phyloP scores from a whole-genome alignment of 176 grass and related monocot genomes.

The Raddia guianensis region DNA sequence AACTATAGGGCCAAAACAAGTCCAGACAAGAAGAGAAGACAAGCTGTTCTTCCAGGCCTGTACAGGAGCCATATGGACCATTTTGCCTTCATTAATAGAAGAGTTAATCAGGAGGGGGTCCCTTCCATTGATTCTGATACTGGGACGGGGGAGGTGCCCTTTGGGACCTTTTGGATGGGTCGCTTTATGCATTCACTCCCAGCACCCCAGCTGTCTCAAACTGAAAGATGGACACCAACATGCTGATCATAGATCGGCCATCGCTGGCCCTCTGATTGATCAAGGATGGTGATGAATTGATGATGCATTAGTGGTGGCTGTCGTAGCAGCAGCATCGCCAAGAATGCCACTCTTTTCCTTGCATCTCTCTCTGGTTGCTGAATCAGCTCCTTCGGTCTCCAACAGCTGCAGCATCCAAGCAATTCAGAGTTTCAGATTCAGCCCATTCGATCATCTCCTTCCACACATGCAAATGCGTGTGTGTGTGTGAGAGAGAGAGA shows the following conservation, averaged over 20 bases:
- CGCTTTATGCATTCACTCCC: slow-evolving; percentile 46
- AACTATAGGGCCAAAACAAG: too few relatives aligned
- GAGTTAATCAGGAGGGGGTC: slow-evolving; percentile 34
- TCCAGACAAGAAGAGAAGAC: too few relatives aligned
- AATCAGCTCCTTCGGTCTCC: neutral
- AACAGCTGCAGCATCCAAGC: too few relatives aligned
- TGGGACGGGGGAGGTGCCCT: neutral
- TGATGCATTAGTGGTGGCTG: neutral
- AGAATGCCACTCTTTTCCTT: neutral
- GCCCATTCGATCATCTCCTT: neutral
- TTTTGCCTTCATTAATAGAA: slow-evolving; percentile 18
- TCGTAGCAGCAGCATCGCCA: neutral
- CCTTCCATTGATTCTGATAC: slow-evolving; percentile 17
- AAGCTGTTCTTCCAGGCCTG: neutral
- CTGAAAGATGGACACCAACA: slow-evolving; percentile 1
- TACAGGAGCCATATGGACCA: neutral
- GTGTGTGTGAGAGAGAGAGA: too few relatives aligned
- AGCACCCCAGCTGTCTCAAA: slow-evolving; percentile 25
- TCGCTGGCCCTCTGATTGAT: neutral
- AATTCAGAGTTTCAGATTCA: slow-evolving; percentile 6
- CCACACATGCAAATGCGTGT: neutral
- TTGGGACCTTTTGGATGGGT: slow-evolving; percentile 24
- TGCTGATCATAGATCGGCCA: neutral
- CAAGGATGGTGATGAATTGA: neutral
- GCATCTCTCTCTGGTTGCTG: neutral